phyloP scores from a whole-genome alignment of 2,329 filamentous ascomycete genomes.

The Colletotrichum higginsianum region DNA sequence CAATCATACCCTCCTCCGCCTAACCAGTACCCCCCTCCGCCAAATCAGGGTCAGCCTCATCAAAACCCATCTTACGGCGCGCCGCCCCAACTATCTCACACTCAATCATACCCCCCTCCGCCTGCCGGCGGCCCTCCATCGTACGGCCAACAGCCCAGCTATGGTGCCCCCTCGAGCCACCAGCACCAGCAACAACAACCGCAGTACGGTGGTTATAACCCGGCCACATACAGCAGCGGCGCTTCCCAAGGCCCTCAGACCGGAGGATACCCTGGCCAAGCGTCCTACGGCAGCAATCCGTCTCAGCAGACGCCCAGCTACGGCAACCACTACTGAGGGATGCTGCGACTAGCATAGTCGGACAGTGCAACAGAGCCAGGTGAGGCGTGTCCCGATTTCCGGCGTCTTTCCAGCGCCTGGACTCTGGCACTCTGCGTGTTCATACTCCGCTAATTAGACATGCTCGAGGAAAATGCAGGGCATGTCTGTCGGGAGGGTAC shows the following conservation, averaged over 20 bases:
- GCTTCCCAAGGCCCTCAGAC: slow-evolving; percentile 48
- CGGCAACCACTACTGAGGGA: slow-evolving; percentile 39
- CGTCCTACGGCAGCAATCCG: slow-evolving; percentile 39
- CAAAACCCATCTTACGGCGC: slow-evolving; percentile 41
- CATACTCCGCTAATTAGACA: not conserved
- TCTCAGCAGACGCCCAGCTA: slow-evolving; percentile 43
- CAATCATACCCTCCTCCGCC: slow-evolving; percentile 44
- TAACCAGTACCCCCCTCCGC: slow-evolving; percentile 38
- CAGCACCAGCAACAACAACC: slow-evolving; percentile 41
- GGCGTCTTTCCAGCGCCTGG: not conserved
- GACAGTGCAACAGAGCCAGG: not conserved
- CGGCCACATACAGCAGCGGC: slow-evolving; percentile 49
- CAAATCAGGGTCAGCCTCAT: slow-evolving; percentile 42
- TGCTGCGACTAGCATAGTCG: not conserved
- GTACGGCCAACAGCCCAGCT: slow-evolving; percentile 42
- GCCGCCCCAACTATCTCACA: slow-evolving; percentile 41
- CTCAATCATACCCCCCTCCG: slow-evolving; percentile 45
- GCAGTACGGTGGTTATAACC: slow-evolving; percentile 48
- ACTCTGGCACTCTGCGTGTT: not conserved
- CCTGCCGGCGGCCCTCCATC: slow-evolving; percentile 35
- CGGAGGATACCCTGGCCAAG: slow-evolving; percentile 54
- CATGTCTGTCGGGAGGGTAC: not conserved
- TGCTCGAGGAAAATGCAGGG: slow-evolving; percentile 7
- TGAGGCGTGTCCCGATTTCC: not conserved
- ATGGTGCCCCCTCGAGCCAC: slow-evolving; percentile 42